phyloP scores from a whole-genome alignment of 768 basidiomycete species.

The Psilocybe cyanescens region DNA sequence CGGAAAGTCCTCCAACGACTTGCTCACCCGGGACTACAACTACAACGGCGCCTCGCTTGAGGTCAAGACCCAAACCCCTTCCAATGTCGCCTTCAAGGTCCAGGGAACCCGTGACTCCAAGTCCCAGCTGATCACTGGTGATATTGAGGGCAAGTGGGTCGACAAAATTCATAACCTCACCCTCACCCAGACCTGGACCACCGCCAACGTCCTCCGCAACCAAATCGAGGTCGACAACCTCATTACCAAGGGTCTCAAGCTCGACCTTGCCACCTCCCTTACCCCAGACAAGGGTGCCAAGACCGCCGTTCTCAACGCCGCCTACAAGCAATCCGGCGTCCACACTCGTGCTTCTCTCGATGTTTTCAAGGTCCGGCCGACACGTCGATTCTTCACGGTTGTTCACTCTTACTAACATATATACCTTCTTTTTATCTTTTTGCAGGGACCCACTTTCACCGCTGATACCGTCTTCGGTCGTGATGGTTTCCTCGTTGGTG shows the following conservation, averaged over 20 bases:
- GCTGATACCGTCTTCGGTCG: conserved; percentile 95
- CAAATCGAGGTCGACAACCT: conserved; percentile 96
- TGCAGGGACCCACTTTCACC: conserved; percentile 94
- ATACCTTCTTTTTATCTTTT: background rate
- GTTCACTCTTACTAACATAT: no score
- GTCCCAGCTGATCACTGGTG: conserved; percentile 74
- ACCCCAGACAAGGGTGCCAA: conserved; percentile 87
- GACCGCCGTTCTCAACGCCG: conserved; percentile 78
- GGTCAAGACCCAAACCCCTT: conserved; percentile 89
- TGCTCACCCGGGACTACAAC: conserved; percentile 91
- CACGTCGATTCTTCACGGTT: background rate
- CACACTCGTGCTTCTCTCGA: conserved; percentile 92
- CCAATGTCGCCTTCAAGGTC: conserved; percentile 93
- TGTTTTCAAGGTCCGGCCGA: conserved; percentile 80
- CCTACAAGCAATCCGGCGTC: conserved; percentile 95
- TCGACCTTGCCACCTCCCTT: conserved; percentile 85
- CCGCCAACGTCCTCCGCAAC: conserved; percentile 88
- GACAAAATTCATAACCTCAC: conserved; percentile 92
- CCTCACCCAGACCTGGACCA: conserved; percentile 96
- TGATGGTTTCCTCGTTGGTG: conserved; percentile 97
- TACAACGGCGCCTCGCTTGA: conserved; percentile 75
- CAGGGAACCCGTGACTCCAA: conserved; percentile 81
- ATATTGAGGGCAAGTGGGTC: conserved; percentile 94
- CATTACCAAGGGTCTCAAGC: conserved; percentile 96
- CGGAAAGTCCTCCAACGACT: conserved; percentile 96